Evolutionary conservation across 768 basidiomycete species (phyloP).

Genomic region (Boletus rubropictus): DNA sequence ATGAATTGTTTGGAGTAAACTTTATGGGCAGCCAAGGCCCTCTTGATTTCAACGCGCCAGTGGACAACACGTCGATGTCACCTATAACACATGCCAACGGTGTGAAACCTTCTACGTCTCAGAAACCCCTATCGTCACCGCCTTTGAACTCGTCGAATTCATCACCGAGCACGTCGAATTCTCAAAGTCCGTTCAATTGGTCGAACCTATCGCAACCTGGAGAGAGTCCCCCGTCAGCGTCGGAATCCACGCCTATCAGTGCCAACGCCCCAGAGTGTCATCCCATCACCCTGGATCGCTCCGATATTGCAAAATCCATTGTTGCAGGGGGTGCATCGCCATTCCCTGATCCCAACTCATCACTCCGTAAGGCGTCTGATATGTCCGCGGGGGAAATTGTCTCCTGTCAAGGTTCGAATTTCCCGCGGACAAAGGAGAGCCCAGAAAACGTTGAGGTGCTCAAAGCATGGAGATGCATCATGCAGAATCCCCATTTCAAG

Average conservation of each 20-base stretch:
- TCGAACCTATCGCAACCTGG: constrained; percentile 20
- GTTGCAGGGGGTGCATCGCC: constrained; percentile 52
- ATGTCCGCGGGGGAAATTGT: constrained; percentile 46
- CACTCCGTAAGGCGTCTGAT: constrained; percentile 41
- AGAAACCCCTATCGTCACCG: constrained; percentile 14
- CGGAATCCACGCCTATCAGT: constrained; percentile 21
- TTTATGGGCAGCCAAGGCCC: constrained; percentile 29
- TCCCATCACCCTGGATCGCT: constrained; percentile 34
- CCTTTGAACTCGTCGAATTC: constrained; percentile 19
- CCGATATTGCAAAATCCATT: constrained; percentile 48
- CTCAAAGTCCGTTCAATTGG: constrained; percentile 27
- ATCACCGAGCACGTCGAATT: constrained; percentile 23
- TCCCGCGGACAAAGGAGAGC: constrained; percentile 63
- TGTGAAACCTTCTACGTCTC: constrained; percentile 15
- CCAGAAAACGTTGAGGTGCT: constrained; percentile 74
- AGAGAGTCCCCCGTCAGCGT: constrained; percentile 35
- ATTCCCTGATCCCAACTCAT: constrained; percentile 35
- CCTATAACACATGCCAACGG: constrained; percentile 47
- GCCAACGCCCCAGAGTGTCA: constrained; percentile 27
- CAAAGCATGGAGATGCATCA: constrained; percentile 74
- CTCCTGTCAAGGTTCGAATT: constrained; percentile 60
- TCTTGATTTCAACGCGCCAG: constrained; percentile 31
- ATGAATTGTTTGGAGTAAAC: constrained; percentile 43
- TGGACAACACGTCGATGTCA: constrained; percentile 28
- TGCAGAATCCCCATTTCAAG: constrained; percentile 69